Conservation (phyloP, 768 basidiomycete species). For the Hericium coralloides region DNA sequence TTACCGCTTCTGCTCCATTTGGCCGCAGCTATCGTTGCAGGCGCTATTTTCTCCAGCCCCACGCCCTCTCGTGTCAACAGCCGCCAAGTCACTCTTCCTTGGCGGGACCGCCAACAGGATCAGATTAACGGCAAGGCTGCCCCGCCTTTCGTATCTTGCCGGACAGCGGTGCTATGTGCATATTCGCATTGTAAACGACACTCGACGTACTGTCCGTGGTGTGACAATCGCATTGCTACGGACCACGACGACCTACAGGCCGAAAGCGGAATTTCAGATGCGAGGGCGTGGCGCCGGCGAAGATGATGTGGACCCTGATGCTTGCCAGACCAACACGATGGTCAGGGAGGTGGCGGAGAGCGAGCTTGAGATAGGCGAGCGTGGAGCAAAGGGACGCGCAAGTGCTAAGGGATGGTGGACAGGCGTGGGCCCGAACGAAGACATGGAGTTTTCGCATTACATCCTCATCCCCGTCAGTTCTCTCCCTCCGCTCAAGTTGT, state of each 20-base stretch:
- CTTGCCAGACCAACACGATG: conserved; percentile 53
- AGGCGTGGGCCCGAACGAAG: conserved; percentile 59
- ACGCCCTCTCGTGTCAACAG: conserved; percentile 48
- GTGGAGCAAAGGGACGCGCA: conserved; percentile 55
- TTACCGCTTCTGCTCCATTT: conserved; percentile 74
- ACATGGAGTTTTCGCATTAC: conserved; percentile 55
- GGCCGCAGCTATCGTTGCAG: conserved; percentile 63
- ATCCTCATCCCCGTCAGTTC: conserved; percentile 65
- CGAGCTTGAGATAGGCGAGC: conserved; percentile 56
- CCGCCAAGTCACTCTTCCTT: conserved; percentile 46
- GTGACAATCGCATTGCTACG: conserved; percentile 56
- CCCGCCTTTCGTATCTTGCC: conserved; percentile 71
- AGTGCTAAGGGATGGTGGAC: conserved; percentile 89
- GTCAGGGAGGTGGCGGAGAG: conserved; percentile 59
- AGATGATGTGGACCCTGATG: conserved; percentile 38
- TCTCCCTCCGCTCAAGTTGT: not conserved
- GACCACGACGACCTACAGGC: conserved; percentile 58
- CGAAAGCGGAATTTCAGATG: conserved; percentile 32
- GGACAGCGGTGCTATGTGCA: conserved; percentile 71
- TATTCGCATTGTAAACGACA: conserved; percentile 57
- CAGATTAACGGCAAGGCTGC: conserved; percentile 54
- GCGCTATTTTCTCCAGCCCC: conserved; percentile 50
- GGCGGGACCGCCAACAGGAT: conserved; percentile 45
- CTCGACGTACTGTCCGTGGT: conserved; percentile 56
- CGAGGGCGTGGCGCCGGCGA: conserved; percentile 14